Conservation (phyloP, 2,329 filamentous ascomycete genomes). For the Pochonia chlamydosporia region DNA sequence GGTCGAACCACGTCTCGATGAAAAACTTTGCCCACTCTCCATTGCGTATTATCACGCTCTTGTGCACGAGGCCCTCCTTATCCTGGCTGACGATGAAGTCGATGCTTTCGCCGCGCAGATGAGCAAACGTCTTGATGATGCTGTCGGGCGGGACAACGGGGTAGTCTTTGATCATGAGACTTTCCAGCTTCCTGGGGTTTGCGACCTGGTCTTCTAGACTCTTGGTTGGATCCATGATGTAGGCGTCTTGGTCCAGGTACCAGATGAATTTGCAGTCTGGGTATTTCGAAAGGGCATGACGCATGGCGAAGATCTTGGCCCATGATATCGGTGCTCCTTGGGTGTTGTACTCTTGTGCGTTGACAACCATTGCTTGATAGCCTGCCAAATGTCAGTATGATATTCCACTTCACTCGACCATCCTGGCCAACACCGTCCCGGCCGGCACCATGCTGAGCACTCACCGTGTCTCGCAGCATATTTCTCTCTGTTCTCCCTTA, state of each 20-base stretch:
- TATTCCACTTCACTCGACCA: too few species aligned
- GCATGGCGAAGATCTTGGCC: conserved; percentile 76
- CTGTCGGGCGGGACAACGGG: conserved; percentile 91
- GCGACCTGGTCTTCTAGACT: conserved; percentile 69
- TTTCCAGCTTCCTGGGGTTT: conserved; percentile 59
- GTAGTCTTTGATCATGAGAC: conserved; percentile 75
- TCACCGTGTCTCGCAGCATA: conserved; percentile 86
- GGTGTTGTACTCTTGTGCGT: conserved; percentile 69
- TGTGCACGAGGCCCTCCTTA: conserved; percentile 66
- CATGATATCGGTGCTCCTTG: conserved; percentile 56
- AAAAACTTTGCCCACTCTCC: conserved; percentile 92
- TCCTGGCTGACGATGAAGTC: conserved; percentile 85
- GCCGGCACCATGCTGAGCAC: conserved; percentile 20
- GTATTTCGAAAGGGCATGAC: conserved; percentile 78
- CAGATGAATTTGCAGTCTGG: conserved; percentile 78
- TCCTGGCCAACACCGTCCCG: too few species aligned
- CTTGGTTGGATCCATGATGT: conserved; percentile 79
- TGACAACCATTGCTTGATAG: conserved; percentile 79
- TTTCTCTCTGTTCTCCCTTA: conserved; percentile 75
- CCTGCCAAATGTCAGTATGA: conserved; percentile 42
- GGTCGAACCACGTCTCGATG: conserved; percentile 93
- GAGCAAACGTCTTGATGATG: conserved; percentile 89
- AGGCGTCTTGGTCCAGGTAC: conserved; percentile 76
- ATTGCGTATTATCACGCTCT: conserved; percentile 73
- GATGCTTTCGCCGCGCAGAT: conserved; percentile 71